A percentile compares a stretch with the other conserved stretches of the same genome.
phyloP scores from a whole-genome alignment of 2,329 filamentous ascomycete species.

The Penicillium sp. region DNA sequence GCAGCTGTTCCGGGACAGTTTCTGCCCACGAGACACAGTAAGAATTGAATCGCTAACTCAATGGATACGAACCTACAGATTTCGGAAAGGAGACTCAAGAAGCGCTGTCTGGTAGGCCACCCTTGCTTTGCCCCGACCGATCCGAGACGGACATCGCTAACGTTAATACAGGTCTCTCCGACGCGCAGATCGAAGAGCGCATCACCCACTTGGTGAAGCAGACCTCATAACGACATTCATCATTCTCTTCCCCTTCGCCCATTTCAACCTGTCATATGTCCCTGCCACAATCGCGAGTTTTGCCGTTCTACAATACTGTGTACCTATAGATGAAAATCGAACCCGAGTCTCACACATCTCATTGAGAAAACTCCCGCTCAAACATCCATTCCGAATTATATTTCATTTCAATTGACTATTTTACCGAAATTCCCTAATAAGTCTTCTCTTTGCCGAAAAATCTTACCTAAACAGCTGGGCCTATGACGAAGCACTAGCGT shows the following conservation, averaged over 20 bases:
- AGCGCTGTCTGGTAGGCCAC: slow-evolving; percentile 56
- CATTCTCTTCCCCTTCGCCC: neutral
- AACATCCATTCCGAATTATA: neutral
- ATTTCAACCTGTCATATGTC: slow-evolving; percentile 23
- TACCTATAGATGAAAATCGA: slow-evolving; percentile 42
- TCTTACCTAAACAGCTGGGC: neutral
- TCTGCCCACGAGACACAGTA: neutral
- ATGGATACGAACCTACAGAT: slow-evolving; percentile 44
- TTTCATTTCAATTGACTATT: neutral
- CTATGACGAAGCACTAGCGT: slow-evolving; percentile 28
- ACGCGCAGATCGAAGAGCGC: slow-evolving; percentile 69
- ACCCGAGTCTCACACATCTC: slow-evolving; percentile 7
- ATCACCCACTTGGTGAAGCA: slow-evolving; percentile 63
- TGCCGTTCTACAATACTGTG: slow-evolving; percentile 29
- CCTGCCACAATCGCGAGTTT: slow-evolving; percentile 22
- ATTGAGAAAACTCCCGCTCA: neutral
- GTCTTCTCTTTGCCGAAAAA: neutral
- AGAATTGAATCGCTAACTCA: slow-evolving; percentile 16
- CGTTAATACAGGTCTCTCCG: slow-evolving; percentile 57
- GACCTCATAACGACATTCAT: slow-evolving; percentile 31
- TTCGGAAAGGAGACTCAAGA: slow-evolving; percentile 68
- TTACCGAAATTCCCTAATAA: neutral
- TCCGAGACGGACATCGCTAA: slow-evolving; percentile 11
- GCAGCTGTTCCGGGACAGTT: neutral
- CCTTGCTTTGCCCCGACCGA: neutral